Evolutionary conservation across 2,329 filamentous ascomycete genomes (phyloP).

Genomic region (Coniochaeta ligniaria): DNA sequence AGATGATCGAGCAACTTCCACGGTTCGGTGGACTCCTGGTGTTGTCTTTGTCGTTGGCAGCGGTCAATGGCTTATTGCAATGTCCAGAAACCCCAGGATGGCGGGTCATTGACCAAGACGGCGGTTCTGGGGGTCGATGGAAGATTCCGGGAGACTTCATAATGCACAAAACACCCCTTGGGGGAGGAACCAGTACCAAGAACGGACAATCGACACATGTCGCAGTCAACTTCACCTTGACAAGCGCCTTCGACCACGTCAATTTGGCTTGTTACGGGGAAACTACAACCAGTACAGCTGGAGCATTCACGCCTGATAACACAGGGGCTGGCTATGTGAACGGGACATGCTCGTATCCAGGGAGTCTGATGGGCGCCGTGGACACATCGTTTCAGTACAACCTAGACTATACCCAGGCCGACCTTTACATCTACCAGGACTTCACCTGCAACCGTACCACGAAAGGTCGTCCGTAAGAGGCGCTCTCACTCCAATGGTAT

Average conservation of each 20-base stretch:
- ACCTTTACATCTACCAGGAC: slow-evolving; percentile 1
- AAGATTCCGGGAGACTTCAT: not conserved
- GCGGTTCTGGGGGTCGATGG: not conserved
- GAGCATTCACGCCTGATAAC: not conserved
- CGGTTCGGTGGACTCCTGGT: not conserved
- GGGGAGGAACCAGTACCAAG: not conserved
- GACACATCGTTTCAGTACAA: slow-evolving; percentile 1
- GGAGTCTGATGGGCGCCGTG: not conserved
- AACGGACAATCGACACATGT: not conserved
- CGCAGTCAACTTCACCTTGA: slow-evolving; percentile 1
- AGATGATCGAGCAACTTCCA: not conserved
- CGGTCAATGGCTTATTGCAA: not conserved
- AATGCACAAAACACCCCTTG: not conserved
- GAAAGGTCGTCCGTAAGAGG: not conserved
- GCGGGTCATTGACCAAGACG: not conserved
- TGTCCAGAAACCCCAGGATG: not conserved
- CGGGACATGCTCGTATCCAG: not conserved
- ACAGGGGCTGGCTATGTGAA: not conserved
- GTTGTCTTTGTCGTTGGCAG: not conserved
- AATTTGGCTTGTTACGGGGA: not conserved
- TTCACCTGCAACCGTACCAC: slow-evolving; percentile 1
- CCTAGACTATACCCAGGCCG: not conserved
- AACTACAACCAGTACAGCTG: not conserved
- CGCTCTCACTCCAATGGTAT: no score
- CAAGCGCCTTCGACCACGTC: not conserved